phyloP scores from a whole-genome alignment of 306 rosid species.

The Pachyrhizus erosus region DNA sequence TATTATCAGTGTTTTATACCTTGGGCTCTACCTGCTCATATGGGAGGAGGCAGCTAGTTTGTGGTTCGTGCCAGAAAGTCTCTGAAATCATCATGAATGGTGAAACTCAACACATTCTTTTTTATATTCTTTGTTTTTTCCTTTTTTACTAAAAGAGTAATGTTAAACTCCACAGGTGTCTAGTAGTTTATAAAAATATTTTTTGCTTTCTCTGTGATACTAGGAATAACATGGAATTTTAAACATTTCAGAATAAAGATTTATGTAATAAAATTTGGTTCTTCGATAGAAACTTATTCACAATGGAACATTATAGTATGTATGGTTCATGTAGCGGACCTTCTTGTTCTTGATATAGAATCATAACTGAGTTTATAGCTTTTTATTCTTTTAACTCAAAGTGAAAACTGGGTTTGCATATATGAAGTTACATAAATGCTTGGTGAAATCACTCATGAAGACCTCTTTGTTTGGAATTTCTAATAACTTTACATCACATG shows the following conservation, averaged over 20 bases:
- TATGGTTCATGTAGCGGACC: background rate
- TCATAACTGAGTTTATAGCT: slow-evolving; percentile 20
- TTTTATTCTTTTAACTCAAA: background rate
- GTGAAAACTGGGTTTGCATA: slow-evolving; percentile 11
- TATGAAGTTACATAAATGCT: slow-evolving; percentile 1
- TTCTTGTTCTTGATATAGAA: background rate
- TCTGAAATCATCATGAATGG: slow-evolving; percentile 89
- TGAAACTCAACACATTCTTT: background rate
- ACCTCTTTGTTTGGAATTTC: slow-evolving; percentile 5
- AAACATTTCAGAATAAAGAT: slow-evolving; percentile 15
- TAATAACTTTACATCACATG: slow-evolving; percentile 3
- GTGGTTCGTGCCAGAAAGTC: slow-evolving; percentile 97
- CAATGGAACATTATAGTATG: background rate
- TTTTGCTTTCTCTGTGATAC: background rate
- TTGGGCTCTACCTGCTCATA: slow-evolving; percentile 90
- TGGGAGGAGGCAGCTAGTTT: slow-evolving; percentile 99
- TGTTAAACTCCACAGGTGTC: background rate
- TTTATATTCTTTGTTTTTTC: too few species aligned
- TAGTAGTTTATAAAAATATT: slow-evolving; percentile 4
- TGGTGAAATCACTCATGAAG: slow-evolving; percentile 5
- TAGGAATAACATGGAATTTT: slow-evolving; percentile 3
- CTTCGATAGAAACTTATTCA: background rate
- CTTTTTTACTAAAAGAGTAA: background rate
- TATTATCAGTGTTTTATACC: too few species aligned
- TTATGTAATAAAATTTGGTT: slow-evolving; percentile 4